These are phyloP conservation scores for Dactylellina haptotyla DNA, from an alignment of 2,329 filamentous ascomycete genomes.

Conservation along the genomic window DNA sequence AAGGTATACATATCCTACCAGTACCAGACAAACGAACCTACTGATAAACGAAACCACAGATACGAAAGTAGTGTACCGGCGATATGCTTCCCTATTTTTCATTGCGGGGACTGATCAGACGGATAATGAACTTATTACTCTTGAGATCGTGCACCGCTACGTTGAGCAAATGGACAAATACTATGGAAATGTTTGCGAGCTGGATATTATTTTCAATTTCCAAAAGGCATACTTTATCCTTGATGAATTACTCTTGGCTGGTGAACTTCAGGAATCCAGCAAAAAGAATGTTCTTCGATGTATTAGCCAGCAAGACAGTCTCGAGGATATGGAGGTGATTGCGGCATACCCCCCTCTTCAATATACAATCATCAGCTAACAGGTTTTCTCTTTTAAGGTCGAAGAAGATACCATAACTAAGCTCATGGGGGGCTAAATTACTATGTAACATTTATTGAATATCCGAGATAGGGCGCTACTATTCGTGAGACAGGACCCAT, in stretches of 20 bases:
- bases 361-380: neutral
- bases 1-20: slow-evolving; percentile 71
- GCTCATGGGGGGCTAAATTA: slow-evolving; percentile 39
- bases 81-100: slow-evolving; percentile 98
- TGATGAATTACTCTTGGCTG: slow-evolving; percentile 92
- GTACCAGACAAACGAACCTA: slow-evolving; percentile 34
- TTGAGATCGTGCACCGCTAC: slow-evolving; percentile 98
- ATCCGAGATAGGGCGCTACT: neutral
- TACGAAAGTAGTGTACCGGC: slow-evolving; percentile 97
- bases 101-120: slow-evolving; percentile 97
- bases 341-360: neutral
- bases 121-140: slow-evolving; percentile 97
- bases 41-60: slow-evolving; percentile 68
- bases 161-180: slow-evolving; percentile 99
- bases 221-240: slow-evolving; percentile 99
- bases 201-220: slow-evolving; percentile 99
- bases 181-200: slow-evolving; percentile 99
- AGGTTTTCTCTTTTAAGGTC: slow-evolving; percentile 10
- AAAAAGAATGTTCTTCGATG: slow-evolving; percentile 98
- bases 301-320: slow-evolving; percentile 94
- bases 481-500: neutral
- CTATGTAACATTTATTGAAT: neutral
- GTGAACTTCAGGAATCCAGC: slow-evolving; percentile 97
- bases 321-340: slow-evolving; percentile 99
- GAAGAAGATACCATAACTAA: slow-evolving; percentile 53